phyloP scores from a whole-genome alignment of 2,329 filamentous ascomycete species.

The Fusarium sp. region DNA sequence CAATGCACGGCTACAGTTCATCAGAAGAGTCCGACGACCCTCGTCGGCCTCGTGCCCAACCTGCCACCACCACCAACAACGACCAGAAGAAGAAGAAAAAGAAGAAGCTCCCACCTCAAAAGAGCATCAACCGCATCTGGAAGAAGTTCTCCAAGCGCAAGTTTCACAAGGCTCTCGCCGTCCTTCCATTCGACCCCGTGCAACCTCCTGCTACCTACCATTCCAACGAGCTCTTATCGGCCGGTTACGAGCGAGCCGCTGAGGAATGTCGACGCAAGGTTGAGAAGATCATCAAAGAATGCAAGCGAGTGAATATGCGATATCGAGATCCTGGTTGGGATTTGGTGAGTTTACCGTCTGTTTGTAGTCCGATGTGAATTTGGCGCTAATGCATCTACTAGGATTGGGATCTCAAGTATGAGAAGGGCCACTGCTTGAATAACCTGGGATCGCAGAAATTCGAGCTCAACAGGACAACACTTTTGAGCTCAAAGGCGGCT shows the following conservation, averaged over 20 bases:
- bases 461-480: constrained; percentile 56
- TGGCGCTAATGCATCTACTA: constrained; percentile 42
- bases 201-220: constrained; percentile 59
- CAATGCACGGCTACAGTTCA: constrained; percentile 59
- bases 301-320: constrained; percentile 78
- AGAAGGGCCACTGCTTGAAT: constrained; percentile 65
- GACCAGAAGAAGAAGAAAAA: constrained; percentile 62
- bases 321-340: constrained; percentile 75
- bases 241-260: constrained; percentile 70
- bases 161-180: constrained; percentile 71
- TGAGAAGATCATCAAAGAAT: constrained; percentile 70
- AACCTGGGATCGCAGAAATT: constrained; percentile 62
- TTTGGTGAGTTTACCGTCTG: constrained; percentile 53
- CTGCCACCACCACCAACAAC: constrained; percentile 46
- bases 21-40: constrained; percentile 61
- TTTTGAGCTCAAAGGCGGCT: constrained; percentile 57
- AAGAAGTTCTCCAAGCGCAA: constrained; percentile 65
- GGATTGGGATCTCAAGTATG: constrained; percentile 75
- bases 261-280: constrained; percentile 72
- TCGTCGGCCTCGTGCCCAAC: constrained; percentile 48
- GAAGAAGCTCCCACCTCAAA: constrained; percentile 66
- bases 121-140: constrained; percentile 74
- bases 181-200: constrained; percentile 72
- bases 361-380: not conserved
- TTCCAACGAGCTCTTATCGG: constrained; percentile 67